phyloP scores from a whole-genome alignment of 2,329 filamentous ascomycete species.

The Colletotrichum graminicola region DNA sequence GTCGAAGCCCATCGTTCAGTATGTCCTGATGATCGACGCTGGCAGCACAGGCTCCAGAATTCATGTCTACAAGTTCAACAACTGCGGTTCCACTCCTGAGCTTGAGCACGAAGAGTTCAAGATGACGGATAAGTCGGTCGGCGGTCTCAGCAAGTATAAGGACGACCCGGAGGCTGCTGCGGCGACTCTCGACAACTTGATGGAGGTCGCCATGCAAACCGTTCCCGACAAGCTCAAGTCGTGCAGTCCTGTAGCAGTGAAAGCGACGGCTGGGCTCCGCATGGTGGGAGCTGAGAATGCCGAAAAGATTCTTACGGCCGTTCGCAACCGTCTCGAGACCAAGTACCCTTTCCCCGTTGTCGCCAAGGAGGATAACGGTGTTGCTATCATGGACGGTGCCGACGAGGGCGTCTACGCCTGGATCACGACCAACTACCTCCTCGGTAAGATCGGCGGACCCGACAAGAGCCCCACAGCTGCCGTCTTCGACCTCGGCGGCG shows the following conservation, averaged over 20 bases:
- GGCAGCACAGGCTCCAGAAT: constrained; percentile 98
- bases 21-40: constrained; percentile 98
- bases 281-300: constrained; percentile 86
- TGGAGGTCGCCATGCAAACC: constrained; percentile 85
- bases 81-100: constrained; percentile 95
- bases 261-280: constrained; percentile 94
- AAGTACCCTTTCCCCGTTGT: constrained; percentile 96
- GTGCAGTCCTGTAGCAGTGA: constrained; percentile 97
- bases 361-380: constrained; percentile 84
- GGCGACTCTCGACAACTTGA: constrained; percentile 86
- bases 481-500: constrained; percentile 95
- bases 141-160: constrained; percentile 88
- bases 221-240: constrained; percentile 90
- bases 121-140: constrained; percentile 88
- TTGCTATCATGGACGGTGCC: constrained; percentile 97
- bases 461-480: constrained; percentile 93
- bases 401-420: constrained; percentile 98
- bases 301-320: constrained; percentile 85
- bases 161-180: constrained; percentile 89
- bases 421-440: constrained; percentile 98
- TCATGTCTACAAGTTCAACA: constrained; percentile 99
- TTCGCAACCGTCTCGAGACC: constrained; percentile 85
- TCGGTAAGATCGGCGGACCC: constrained; percentile 95
- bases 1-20: constrained; percentile 94
- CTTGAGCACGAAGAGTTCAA: constrained; percentile 93